Base-by-base conservation (phyloP, 1,284 basidiomycete species). In the Cryptococcus jaspeensis region DNA sequence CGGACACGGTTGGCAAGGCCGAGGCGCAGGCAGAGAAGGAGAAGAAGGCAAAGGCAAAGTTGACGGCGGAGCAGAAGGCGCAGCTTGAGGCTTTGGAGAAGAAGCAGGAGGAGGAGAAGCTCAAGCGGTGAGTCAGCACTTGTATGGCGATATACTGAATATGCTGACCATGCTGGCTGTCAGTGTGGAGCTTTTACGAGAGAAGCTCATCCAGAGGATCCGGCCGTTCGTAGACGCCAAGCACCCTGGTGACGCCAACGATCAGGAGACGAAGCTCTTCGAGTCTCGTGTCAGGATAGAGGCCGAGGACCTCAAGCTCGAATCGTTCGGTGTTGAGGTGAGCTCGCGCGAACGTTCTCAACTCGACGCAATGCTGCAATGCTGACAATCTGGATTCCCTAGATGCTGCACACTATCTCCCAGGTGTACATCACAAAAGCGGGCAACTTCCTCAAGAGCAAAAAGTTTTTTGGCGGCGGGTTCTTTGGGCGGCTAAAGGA, bases 261-360 rank as follows among this genome's bases (percentile, higher is more conserved):
- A 98, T 72, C 80, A 86, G 0, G 95, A 98, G 80, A 91, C 89
- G 5, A 76, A 78, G 56, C 81, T 82, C 20, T 95, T 94, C 71
- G 86, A 89, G 75, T 81, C 82, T 52, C 85, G 83, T 75, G 90
- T 97, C 76, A 83, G 80, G 71, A 81, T 84, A 44, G 96, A 99
- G 77, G 92, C 92, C 1, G 92, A 97, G 63, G 96, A 99, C 80
- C 77, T 99, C 70, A 99, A 98, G 81, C 79, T 98, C 57, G 96
- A 99, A 80, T 95, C 92, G 64, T 99, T 99, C 76, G 96, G 96
- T 55, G 87, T 99, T 42, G 95, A 98, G 84, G 87, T 94, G 63
- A 62, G 79, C 58, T 38, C 42, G n/a, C n/a, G n/a, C n/a, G n/a
- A n/a, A n/a, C n/a, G n/a, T 35, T 28, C 28, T 39, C 13, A 22